Conservation (phyloP, 225 moss, liverwort and hornwort species). For the Lunularia cruciata region DNA sequence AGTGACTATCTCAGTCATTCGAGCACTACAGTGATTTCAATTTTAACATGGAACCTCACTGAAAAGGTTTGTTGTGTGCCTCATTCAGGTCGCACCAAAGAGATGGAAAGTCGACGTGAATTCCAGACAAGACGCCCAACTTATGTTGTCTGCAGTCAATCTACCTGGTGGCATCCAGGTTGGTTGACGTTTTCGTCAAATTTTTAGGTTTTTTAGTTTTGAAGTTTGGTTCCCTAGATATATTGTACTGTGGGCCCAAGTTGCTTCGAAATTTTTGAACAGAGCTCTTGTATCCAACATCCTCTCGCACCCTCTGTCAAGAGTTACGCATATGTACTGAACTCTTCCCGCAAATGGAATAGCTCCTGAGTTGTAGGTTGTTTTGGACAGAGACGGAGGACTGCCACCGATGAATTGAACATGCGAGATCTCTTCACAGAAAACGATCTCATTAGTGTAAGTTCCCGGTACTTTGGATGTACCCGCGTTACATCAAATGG, state of each 20-base stretch:
- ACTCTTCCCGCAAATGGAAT: not conserved
- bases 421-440: constrained; percentile 88
- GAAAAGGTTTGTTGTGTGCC: constrained; percentile 11
- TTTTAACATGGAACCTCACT: no score
- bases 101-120: constrained; percentile 99
- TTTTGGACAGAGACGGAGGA: constrained; percentile 85
- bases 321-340: not conserved
- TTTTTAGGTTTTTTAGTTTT: not conserved
- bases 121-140: constrained; percentile 88
- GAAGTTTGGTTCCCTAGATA: not conserved
- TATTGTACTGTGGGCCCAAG: no score
- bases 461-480: no score
- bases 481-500: no score
- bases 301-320: not conserved
- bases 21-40: no score
- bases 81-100: constrained; percentile 73
- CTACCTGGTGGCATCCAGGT: constrained; percentile 98
- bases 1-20: no score
- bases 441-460: constrained; percentile 94
- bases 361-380: no score
- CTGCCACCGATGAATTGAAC: constrained; percentile 87
- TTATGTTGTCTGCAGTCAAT: constrained; percentile 93
- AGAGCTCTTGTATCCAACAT: not conserved
- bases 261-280: no score
- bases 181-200: not conserved